phyloP scores from a whole-genome alignment of 495 filamentous ascomycete genomes.

The Hypoxylon rickii region DNA sequence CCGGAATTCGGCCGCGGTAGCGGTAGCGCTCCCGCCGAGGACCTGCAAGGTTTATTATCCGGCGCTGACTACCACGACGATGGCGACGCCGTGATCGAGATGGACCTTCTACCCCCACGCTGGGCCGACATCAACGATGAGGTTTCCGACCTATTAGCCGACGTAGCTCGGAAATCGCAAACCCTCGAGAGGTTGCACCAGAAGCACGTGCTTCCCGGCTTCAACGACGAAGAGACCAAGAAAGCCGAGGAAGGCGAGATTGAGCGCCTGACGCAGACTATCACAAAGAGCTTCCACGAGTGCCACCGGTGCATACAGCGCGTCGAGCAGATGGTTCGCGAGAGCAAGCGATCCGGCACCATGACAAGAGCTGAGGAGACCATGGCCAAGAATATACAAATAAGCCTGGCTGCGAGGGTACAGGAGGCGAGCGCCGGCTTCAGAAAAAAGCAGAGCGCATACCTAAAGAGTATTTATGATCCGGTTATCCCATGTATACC shows the following conservation, averaged over 20 bases:
- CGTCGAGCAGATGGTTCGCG: conserved; percentile 82
- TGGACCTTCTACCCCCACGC: conserved; percentile 93
- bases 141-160: conserved; percentile 78
- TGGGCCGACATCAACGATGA: conserved; percentile 97
- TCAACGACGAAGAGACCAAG: conserved; percentile 91
- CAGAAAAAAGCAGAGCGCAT: conserved; percentile 94
- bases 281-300: conserved; percentile 84
- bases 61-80: conserved; percentile 79
- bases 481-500: not conserved
- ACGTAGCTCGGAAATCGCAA: conserved; percentile 79
- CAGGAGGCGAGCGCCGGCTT: conserved; percentile 93
- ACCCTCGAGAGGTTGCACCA: conserved; percentile 90
- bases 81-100: conserved; percentile 95
- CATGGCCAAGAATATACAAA: conserved; percentile 95
- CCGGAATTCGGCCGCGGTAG: conserved; percentile 53
- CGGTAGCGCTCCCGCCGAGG: conserved; percentile 55
- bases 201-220: conserved; percentile 95
- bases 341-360: conserved; percentile 66
- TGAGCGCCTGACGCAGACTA: conserved; percentile 84
- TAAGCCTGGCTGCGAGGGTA: conserved; percentile 82
- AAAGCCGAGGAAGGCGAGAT: conserved; percentile 83
- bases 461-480: conserved; percentile 77
- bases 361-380: conserved; percentile 83
- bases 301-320: conserved; percentile 87
- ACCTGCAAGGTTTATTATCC: conserved; percentile 87